A percentile compares a stretch with the other conserved stretches of the same genome.
These are phyloP conservation scores for Penicillium psychrofluorescens DNA, from an alignment of 495 filamentous ascomycete genomes.

Conservation along the genomic window DNA sequence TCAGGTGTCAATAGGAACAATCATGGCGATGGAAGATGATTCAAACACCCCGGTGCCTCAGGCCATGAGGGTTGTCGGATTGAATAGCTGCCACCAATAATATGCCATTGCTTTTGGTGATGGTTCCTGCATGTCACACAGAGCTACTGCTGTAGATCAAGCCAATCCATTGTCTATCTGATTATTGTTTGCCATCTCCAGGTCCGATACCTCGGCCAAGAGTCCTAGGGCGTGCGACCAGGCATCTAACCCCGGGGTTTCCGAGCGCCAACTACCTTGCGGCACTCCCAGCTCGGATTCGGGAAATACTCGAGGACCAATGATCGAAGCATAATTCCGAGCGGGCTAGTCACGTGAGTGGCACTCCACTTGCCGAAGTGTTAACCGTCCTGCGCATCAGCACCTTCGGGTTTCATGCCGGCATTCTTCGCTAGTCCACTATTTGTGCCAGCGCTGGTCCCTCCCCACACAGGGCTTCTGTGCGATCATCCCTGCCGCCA, in stretches of 20 bases:
- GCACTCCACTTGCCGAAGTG: slow-evolving; percentile 28
- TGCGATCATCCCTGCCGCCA: not conserved
- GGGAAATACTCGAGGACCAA: too few species aligned
- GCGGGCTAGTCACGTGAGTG: slow-evolving; percentile 14
- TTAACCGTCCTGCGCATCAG: slow-evolving; percentile 13
- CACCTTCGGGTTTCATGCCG: slow-evolving; percentile 18
- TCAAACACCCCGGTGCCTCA: too few species aligned
- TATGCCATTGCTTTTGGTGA: too few species aligned
- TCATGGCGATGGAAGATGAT: too few species aligned
- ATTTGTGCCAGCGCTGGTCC: not conserved
- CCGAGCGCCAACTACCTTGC: slow-evolving; percentile 8
- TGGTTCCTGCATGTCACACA: too few species aligned
- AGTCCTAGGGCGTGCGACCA: not conserved
- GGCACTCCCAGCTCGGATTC: slow-evolving; percentile 7
- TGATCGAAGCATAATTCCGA: slow-evolving; percentile 12
- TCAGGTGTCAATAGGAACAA: too few species aligned
- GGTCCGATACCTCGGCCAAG: too few species aligned
- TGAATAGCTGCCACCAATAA: too few species aligned
- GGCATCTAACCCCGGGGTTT: slow-evolving; percentile 8
- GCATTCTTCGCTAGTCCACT: slow-evolving; percentile 9
- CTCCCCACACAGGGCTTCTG: slow-evolving; percentile 2
- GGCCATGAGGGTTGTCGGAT: too few species aligned
- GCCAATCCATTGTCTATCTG: too few species aligned
- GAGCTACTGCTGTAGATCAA: too few species aligned
- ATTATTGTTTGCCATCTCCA: too few species aligned